Evolutionary conservation across 2,329 filamentous ascomycete genomes (phyloP), one percentile per base, ranked within the genome.

Genomic region (Aureobasidium sp.): DNA sequence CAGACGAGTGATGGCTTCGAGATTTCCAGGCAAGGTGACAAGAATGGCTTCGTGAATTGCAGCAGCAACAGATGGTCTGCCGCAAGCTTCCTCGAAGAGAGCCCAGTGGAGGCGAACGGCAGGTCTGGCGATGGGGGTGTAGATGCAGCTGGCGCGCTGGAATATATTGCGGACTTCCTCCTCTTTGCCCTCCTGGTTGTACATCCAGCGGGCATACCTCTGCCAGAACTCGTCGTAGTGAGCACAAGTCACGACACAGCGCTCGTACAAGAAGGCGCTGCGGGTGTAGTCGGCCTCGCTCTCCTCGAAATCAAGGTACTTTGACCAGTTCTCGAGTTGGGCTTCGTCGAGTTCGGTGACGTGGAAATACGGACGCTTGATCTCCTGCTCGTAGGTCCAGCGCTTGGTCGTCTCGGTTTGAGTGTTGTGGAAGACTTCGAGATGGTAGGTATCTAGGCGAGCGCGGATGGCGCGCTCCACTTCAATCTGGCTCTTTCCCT

Each of bases 171-270:
- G 88, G 6, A 93, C 87, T 72, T 96, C 91, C 72, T 97, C 90
- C 49, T 91, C 86, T 73, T 95, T 96, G 67, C 82, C 86, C 1
- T 84, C 77, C 71, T 96, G 90, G 0, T 85, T 85, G 63, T 84
- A 82, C 89, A 97, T 96, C 94, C 94, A 99, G 44, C 93, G 83
- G 17, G 89, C 90, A 75, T 96, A 99, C n/a, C 94, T 88, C 70
- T 96, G 86, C 94, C 94, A 99, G 75, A 97, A 96, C 72, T 97
- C 93, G 55, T 97, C 93, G 72, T 99, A 97, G 67, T 95, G 88
- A 17, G 94, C 93, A 70, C 90, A 95, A 0, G 91, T 93, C 39
- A 96, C 90, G 58, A 99, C 77, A 69, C 92, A 97, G 57, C 94
- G 87, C 78, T 99, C 94, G 72, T 99, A 97, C 36, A 99, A 78